These are phyloP conservation scores for Cytospora piceae DNA, from an alignment of 2,329 filamentous ascomycete species.

Conservation along the genomic window DNA sequence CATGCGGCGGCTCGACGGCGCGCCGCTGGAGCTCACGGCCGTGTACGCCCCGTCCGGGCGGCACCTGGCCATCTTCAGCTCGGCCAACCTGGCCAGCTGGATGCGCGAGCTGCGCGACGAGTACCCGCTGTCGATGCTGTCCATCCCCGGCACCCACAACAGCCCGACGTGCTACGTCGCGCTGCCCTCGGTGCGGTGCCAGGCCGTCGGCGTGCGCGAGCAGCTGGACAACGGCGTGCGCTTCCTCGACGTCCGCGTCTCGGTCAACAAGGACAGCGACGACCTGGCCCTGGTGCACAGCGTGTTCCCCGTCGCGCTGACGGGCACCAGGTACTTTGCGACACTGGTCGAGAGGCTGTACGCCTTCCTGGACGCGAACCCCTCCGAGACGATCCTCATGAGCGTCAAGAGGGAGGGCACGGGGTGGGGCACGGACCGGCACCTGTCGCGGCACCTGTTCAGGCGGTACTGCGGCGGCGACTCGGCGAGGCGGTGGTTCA, in stretches of 20 bases:
- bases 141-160: constrained; percentile 95
- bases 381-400: constrained; percentile 81
- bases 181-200: constrained; percentile 90
- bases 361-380: constrained; percentile 75
- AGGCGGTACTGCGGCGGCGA: constrained; percentile 67
- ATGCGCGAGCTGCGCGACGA: constrained; percentile 77
- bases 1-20: constrained; percentile 31
- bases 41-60: constrained; percentile 64
- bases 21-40: constrained; percentile 61
- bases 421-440: constrained; percentile 76
- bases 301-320: constrained; percentile 85
- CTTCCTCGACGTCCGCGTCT: constrained; percentile 89
- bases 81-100: constrained; percentile 72
- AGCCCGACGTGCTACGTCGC: constrained; percentile 83
- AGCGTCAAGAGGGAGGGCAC: constrained; percentile 90
- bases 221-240: constrained; percentile 91
- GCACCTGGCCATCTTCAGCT: constrained; percentile 70
- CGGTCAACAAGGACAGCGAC: constrained; percentile 57
- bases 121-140: constrained; percentile 76
- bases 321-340: constrained; percentile 77
- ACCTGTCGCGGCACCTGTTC: constrained; percentile 74
- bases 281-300: constrained; percentile 84
- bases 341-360: constrained; percentile 73
- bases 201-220: constrained; percentile 74
- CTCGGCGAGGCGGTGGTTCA: constrained; percentile 70